These are phyloP conservation scores for Phaeotremella skinneri DNA, from an alignment of 768 basidiomycete genomes.

Conservation along the genomic window DNA sequence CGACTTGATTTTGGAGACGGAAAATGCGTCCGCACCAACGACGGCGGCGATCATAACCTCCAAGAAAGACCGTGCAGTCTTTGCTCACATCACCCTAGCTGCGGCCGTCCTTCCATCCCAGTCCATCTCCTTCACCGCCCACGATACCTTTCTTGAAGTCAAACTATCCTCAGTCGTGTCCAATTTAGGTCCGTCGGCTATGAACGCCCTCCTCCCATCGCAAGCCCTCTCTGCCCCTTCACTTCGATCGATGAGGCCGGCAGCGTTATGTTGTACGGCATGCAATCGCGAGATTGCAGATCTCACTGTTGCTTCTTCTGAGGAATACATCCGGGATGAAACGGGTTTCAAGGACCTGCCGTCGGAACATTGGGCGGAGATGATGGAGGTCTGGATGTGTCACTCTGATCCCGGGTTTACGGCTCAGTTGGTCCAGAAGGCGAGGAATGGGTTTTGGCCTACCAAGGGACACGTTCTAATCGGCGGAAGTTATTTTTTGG, in stretches of 20 bases:
- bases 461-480: slow-evolving; percentile 69
- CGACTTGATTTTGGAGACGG: slow-evolving; percentile 12
- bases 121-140: slow-evolving; percentile 15
- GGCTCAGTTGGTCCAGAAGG: slow-evolving; percentile 63
- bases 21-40: not conserved
- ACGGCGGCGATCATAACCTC: slow-evolving; percentile 14
- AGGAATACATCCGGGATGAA: not conserved
- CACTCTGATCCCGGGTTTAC: slow-evolving; percentile 83
- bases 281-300: slow-evolving; percentile 34
- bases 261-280: slow-evolving; percentile 28
- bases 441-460: slow-evolving; percentile 76
- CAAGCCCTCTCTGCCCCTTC: slow-evolving; percentile 39
- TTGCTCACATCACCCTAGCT: slow-evolving; percentile 25
- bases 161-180: slow-evolving; percentile 26
- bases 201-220: slow-evolving; percentile 21
- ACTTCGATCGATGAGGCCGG: slow-evolving; percentile 23
- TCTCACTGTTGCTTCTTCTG: not conserved
- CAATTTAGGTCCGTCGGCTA: slow-evolving; percentile 3
- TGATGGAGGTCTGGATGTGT: slow-evolving; percentile 98
- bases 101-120: slow-evolving; percentile 22
- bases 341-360: slow-evolving; percentile 76
- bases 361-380: slow-evolving; percentile 95
- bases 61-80: slow-evolving; percentile 14
- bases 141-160: slow-evolving; percentile 28
- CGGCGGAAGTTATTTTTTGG: slow-evolving; percentile 83